These are phyloP conservation scores for Parietaria judaica DNA, from an alignment of 306 rosid species.

Conservation along the genomic window DNA sequence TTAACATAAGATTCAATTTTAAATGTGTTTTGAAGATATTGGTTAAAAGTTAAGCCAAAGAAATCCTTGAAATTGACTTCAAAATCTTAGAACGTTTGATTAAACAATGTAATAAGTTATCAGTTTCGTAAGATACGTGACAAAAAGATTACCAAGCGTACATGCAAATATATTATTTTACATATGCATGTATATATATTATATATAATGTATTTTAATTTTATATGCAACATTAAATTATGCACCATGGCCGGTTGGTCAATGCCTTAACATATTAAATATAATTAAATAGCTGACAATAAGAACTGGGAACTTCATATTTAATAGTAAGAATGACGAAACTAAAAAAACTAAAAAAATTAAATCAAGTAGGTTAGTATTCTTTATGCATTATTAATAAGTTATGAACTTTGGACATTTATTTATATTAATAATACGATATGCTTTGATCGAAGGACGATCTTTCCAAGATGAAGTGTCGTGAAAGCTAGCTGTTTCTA, in stretches of 20 bases:
- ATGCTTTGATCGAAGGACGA: not conserved
- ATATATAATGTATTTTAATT: too few species aligned
- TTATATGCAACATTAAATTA: too few species aligned
- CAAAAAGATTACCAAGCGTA: not conserved
- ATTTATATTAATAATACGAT: not conserved
- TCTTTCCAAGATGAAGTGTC: constrained; percentile 5
- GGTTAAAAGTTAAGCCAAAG: not conserved
- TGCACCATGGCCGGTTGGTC: too few species aligned
- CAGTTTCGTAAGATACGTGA: constrained; percentile 8
- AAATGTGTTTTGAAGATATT: constrained; percentile 13
- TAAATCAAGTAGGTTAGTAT: not conserved
- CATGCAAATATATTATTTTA: constrained; percentile 8
- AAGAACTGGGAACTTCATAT: not conserved
- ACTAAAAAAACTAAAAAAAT: not conserved
- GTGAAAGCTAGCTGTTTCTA: not conserved
- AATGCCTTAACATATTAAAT: not conserved
- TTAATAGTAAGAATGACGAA: not conserved
- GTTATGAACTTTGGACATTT: not conserved
- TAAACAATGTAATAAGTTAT: not conserved
- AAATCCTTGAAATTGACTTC: constrained; percentile 6
- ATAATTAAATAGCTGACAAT: not conserved
- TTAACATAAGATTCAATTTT: constrained; percentile 12
- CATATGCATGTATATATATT: too few species aligned
- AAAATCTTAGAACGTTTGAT: not conserved
- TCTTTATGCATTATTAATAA: not conserved